These are phyloP conservation scores for Heracleum sosnowskyi DNA, from an alignment of 129 eudicot genomes.

Conservation along the genomic window DNA sequence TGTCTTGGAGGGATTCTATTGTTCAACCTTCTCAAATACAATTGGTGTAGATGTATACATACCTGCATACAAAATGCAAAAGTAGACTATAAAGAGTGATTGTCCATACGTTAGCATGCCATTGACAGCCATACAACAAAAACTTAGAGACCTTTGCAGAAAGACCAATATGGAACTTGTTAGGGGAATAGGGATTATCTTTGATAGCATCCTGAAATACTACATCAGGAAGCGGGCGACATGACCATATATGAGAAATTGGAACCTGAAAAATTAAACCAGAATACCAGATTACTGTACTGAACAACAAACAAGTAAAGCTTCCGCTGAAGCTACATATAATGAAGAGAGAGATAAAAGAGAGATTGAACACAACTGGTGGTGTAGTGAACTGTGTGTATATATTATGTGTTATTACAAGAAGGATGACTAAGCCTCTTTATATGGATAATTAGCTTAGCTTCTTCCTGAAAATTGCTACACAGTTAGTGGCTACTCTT, in stretches of 20 bases:
- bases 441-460: too few species aligned
- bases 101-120: not conserved
- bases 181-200: constrained; percentile 50
- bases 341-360: too few species aligned
- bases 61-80: constrained; percentile 27
- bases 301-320: not conserved
- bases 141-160: constrained; percentile 43
- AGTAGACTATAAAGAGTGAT: not conserved
- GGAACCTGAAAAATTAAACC: constrained; percentile 34
- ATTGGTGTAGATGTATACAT: constrained; percentile 26
- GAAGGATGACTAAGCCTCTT: too few species aligned
- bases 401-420: too few species aligned
- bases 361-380: too few species aligned
- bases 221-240: constrained; percentile 53
- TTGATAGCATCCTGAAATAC: constrained; percentile 48
- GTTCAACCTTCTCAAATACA: constrained; percentile 25
- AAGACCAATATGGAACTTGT: constrained; percentile 57
- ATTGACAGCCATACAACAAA: not conserved
- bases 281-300: constrained; percentile 8
- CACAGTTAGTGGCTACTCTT: too few species aligned
- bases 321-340: not conserved
- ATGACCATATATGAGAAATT: constrained; percentile 41
- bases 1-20: too few species aligned
- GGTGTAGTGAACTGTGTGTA: too few species aligned
- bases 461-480: too few species aligned